phyloP scores from a whole-genome alignment of 441 rosid genomes.

The Erodium texanum region DNA sequence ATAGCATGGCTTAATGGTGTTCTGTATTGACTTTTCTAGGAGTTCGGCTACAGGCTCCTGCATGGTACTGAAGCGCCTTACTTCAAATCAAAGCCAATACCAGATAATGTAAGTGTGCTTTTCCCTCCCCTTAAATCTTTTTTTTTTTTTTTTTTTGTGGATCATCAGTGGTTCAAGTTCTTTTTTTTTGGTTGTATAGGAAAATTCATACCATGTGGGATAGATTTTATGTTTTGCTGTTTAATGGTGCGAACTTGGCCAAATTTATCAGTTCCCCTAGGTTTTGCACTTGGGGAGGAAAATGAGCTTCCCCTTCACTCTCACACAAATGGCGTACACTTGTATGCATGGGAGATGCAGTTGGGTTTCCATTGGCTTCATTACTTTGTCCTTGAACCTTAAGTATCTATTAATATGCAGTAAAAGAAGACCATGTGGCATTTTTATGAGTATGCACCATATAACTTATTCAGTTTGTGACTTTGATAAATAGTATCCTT shows the following conservation, averaged over 20 bases:
- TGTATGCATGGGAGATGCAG: background rate
- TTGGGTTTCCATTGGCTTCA: background rate
- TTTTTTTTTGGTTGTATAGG: too few species aligned
- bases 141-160: background rate
- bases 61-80: slow-evolving; percentile 44
- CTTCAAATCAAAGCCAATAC: slow-evolving; percentile 73
- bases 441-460: background rate
- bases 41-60: slow-evolving; percentile 55
- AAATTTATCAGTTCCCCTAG: background rate
- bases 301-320: background rate
- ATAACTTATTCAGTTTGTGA: background rate
- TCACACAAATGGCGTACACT: background rate
- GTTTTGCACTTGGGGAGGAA: background rate
- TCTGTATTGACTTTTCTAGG: slow-evolving; percentile 36
- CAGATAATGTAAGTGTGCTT: slow-evolving; percentile 54
- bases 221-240: background rate
- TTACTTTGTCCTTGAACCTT: background rate
- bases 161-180: background rate
- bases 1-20: background rate
- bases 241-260: background rate
- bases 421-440: background rate
- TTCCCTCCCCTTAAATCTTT: background rate
- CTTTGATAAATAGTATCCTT: background rate
- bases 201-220: too few species aligned
- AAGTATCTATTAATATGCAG: too few species aligned